Percentiles rank a stretch among this genome's conserved stretches.
Conservation (phyloP, 331 rosid species). For the Dryas integrifolia region DNA sequence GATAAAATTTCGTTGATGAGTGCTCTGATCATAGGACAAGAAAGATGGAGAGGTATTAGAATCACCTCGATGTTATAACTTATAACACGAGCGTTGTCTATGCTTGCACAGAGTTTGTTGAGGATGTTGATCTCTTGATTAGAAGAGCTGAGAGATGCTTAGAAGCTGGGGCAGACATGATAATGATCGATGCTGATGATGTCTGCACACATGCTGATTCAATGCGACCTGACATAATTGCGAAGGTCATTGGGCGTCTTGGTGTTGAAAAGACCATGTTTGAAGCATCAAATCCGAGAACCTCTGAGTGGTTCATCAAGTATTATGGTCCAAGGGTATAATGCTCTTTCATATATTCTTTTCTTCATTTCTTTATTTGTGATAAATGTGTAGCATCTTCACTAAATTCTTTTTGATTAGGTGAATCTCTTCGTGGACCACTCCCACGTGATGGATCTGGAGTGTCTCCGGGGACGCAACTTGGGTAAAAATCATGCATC, state of each 20-base stretch:
- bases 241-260: slow-evolving; percentile 84
- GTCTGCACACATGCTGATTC: slow-evolving; percentile 55
- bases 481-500: slow-evolving; percentile 71
- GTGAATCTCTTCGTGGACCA: slow-evolving; percentile 92
- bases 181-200: slow-evolving; percentile 82
- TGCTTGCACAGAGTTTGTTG: slow-evolving; percentile 57
- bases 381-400: neutral
- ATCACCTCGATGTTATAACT: slow-evolving; percentile 2
- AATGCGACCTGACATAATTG: slow-evolving; percentile 69
- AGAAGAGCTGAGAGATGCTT: slow-evolving; percentile 91
- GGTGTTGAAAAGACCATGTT: slow-evolving; percentile 93
- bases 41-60: neutral
- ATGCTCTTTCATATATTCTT: neutral
- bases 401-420: slow-evolving; percentile 30
- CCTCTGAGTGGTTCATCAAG: slow-evolving; percentile 87
- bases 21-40: neutral
- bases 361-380: neutral
- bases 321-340: slow-evolving; percentile 81
- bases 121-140: slow-evolving; percentile 82
- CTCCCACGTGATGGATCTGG: slow-evolving; percentile 75
- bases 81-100: slow-evolving; percentile 1
- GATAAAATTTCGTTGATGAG: neutral
- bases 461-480: slow-evolving; percentile 83
- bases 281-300: slow-evolving; percentile 73
- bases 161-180: slow-evolving; percentile 95